phyloP scores from a whole-genome alignment of 495 filamentous ascomycete genomes.

The Neurospora sp. region DNA sequence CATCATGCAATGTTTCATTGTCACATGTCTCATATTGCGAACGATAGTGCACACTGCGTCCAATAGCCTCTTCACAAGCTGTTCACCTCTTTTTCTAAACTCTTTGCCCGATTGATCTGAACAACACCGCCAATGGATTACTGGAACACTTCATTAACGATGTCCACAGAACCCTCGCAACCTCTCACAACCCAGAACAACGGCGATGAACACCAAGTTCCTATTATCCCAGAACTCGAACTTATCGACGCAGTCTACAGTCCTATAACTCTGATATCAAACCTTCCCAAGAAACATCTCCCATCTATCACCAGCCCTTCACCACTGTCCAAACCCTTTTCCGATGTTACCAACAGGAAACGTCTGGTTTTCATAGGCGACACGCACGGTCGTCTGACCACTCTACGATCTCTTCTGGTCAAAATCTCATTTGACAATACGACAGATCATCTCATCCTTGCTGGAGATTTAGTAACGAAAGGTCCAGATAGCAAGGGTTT shows the following conservation, averaged over 20 bases:
- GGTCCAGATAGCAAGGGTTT: conserved; percentile 78
- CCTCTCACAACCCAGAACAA: background rate
- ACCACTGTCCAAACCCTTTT: background rate
- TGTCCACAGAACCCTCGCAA: background rate
- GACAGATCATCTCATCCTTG: conserved; percentile 69
- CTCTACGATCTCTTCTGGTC: conserved; percentile 55
- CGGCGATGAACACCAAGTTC: background rate
- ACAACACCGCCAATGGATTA: background rate
- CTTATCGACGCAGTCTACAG: background rate
- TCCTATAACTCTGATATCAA: conserved; percentile 17
- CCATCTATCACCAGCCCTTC: conserved; percentile 8
- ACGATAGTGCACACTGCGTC: background rate
- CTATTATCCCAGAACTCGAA: background rate
- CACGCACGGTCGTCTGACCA: conserved; percentile 72
- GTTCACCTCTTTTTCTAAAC: background rate
- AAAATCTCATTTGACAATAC: conserved; percentile 52
- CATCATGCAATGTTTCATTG: background rate
- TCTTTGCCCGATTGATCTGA: background rate
- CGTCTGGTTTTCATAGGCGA: conserved; percentile 73
- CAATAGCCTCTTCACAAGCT: background rate
- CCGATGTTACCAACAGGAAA: background rate
- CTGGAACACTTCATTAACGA: background rate
- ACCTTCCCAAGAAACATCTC: conserved; percentile 27
- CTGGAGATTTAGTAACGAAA: conserved; percentile 80
- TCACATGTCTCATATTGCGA: background rate